A percentile compares a stretch with the other conserved stretches of the same genome.
Evolutionary conservation across 352 stramenopile species (phyloP).

Genomic region (Phytophthora ramorum): DNA sequence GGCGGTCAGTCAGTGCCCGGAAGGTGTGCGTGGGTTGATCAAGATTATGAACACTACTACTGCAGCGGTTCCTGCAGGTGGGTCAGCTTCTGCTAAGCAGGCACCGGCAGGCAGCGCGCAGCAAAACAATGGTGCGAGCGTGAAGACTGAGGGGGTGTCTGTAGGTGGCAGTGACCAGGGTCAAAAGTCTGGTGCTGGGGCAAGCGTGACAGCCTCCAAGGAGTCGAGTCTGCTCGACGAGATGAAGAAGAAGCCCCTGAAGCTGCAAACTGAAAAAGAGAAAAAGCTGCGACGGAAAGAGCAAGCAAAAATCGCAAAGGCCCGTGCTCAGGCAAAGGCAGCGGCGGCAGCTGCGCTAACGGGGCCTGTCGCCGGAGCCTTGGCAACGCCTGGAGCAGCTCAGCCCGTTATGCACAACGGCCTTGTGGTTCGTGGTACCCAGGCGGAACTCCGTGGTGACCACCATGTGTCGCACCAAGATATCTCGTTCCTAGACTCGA

Average conservation of each 20-base stretch:
- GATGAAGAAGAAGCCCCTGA: constrained; percentile 80
- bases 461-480: constrained; percentile 81
- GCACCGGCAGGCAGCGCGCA: constrained; percentile 17
- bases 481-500: constrained; percentile 89
- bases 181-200: background rate
- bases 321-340: constrained; percentile 75
- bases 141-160: constrained; percentile 28
- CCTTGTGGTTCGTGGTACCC: constrained; percentile 75
- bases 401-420: constrained; percentile 56
- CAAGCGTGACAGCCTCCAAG: constrained; percentile 13
- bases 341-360: constrained; percentile 30
- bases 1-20: constrained; percentile 68
- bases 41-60: constrained; percentile 91
- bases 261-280: constrained; percentile 87
- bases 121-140: constrained; percentile 2
- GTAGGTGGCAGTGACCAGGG: constrained; percentile 5
- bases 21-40: constrained; percentile 82
- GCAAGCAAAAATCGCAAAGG: constrained; percentile 82
- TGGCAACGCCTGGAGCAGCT: constrained; percentile 9
- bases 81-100: constrained; percentile 36
- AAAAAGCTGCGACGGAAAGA: constrained; percentile 88
- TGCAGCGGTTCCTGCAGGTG: constrained; percentile 11
- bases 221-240: constrained; percentile 39
- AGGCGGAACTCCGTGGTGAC: constrained; percentile 63
- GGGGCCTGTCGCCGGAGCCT: constrained; percentile 14